Percentiles rank a stretch among this genome's conserved stretches.
Conservation (phyloP, 441 rosid species). For the Raphanus hybrid region DNA sequence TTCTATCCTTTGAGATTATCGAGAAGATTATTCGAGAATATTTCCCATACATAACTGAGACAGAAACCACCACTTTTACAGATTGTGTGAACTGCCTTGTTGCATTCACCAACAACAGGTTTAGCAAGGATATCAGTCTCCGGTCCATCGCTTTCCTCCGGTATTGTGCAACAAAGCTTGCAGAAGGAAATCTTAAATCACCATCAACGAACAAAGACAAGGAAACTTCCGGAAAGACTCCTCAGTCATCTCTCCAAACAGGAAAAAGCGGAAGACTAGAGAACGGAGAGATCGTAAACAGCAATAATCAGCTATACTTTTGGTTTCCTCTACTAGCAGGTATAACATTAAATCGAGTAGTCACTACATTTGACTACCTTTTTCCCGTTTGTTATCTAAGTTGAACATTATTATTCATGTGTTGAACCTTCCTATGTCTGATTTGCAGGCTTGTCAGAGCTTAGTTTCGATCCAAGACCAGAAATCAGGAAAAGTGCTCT, state of each 20-base stretch:
- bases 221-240: constrained; percentile 60
- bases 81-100: constrained; percentile 98
- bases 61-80: constrained; percentile 99
- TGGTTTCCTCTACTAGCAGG: constrained; percentile 99
- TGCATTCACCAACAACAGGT: constrained; percentile 96
- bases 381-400: constrained; percentile 18
- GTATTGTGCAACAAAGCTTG: constrained; percentile 96
- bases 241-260: constrained; percentile 59
- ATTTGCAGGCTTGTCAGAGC: constrained; percentile 94
- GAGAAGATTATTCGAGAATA: constrained; percentile 98
- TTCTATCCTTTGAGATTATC: constrained; percentile 95
- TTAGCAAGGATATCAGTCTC: constrained; percentile 94
- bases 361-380: background rate
- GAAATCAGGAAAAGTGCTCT: constrained; percentile 99
- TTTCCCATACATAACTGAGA: constrained; percentile 97
- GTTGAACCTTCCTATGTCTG: background rate
- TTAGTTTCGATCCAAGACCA: constrained; percentile 99
- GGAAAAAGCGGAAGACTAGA: constrained; percentile 68
- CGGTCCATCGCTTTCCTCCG: constrained; percentile 95
- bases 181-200: constrained; percentile 88
- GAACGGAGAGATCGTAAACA: constrained; percentile 70
- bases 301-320: constrained; percentile 83
- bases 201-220: constrained; percentile 73
- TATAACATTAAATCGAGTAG: constrained; percentile 20
- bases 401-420: constrained; percentile 22